Conservation (phyloP, 805 yeast genomes). For the Scheffersomyces ergatensis region DNA sequence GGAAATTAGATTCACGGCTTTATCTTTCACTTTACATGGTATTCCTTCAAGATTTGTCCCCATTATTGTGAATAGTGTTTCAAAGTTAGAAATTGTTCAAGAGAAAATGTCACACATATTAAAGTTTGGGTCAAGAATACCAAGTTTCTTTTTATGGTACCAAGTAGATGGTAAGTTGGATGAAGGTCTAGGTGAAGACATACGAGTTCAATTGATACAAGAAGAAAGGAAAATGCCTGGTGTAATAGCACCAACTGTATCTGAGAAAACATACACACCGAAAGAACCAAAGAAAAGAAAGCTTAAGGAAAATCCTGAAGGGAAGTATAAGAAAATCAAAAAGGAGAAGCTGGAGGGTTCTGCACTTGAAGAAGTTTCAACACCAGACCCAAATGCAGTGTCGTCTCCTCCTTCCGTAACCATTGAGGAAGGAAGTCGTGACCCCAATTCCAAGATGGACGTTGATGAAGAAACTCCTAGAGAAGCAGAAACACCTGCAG, state of each 20-base stretch:
- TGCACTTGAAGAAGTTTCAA: no score
- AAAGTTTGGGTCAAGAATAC: slow-evolving; percentile 55
- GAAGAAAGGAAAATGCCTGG: slow-evolving; percentile 51
- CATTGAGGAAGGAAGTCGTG: no score
- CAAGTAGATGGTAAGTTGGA: slow-evolving; percentile 76
- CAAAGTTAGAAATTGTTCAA: slow-evolving; percentile 53
- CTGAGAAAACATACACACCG: slow-evolving; percentile 10
- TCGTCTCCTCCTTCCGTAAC: no score
- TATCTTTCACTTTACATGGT: slow-evolving; percentile 63
- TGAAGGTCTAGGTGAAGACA: slow-evolving; percentile 59
- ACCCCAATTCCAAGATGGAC: no score
- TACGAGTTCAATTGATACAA: slow-evolving; percentile 55
- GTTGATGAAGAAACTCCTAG: no score
- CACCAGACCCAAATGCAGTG: no score
- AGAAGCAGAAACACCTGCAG: no score
- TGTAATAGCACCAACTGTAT: slow-evolving; percentile 11
- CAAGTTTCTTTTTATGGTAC: slow-evolving; percentile 75
- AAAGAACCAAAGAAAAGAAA: slow-evolving; percentile 30
- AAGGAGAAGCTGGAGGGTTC: no score
- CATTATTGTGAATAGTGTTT: slow-evolving; percentile 64
- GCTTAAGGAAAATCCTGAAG: slow-evolving; percentile 22
- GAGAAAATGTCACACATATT: slow-evolving; percentile 61
- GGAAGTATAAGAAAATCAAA: slow-evolving; percentile 15
- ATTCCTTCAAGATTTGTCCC: slow-evolving; percentile 66
- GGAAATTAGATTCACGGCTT: slow-evolving; percentile 50